These are phyloP conservation scores for Quercus cerris DNA, from an alignment of 306 rosid species.

Conservation along the genomic window DNA sequence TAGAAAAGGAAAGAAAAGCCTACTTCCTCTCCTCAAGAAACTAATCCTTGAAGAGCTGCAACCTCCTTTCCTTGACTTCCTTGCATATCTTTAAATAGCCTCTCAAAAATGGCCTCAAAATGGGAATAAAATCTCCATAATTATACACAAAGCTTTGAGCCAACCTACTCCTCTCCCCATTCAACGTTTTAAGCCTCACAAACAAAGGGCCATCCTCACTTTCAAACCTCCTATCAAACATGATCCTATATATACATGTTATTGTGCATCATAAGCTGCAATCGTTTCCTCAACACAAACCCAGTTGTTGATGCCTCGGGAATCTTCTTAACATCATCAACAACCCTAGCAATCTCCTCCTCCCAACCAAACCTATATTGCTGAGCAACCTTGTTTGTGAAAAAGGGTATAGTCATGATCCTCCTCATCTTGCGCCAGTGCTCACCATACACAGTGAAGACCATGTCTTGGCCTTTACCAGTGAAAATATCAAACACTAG, in stretches of 20 bases:
- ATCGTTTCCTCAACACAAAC: slow-evolving; percentile 26
- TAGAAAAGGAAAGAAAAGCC: not conserved
- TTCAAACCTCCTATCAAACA: too few relatives aligned
- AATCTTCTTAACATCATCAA: slow-evolving; percentile 41
- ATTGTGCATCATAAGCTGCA: too few relatives aligned
- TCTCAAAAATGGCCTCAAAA: slow-evolving; percentile 40
- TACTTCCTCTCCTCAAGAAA: slow-evolving; percentile 53
- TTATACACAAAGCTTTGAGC: slow-evolving; percentile 53
- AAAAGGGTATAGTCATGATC: slow-evolving; percentile 15
- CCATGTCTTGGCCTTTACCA: slow-evolving; percentile 31
- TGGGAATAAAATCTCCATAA: slow-evolving; percentile 49
- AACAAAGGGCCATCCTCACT: too few relatives aligned
- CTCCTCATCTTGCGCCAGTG: slow-evolving; percentile 50
- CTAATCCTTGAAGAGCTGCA: slow-evolving; percentile 40
- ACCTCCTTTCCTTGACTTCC: slow-evolving; percentile 46
- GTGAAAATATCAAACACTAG: too few relatives aligned
- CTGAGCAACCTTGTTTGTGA: too few relatives aligned
- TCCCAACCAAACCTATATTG: slow-evolving; percentile 29
- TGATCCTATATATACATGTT: too few relatives aligned
- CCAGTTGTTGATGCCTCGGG: slow-evolving; percentile 40
- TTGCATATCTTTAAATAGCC: slow-evolving; percentile 47
- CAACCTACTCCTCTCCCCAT: slow-evolving; percentile 46
- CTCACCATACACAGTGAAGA: slow-evolving; percentile 36
- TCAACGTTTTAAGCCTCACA: slow-evolving; percentile 35
- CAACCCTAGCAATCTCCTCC: slow-evolving; percentile 34